phyloP scores from a whole-genome alignment of 257 asterid species.

The Solanum peruvianum region DNA sequence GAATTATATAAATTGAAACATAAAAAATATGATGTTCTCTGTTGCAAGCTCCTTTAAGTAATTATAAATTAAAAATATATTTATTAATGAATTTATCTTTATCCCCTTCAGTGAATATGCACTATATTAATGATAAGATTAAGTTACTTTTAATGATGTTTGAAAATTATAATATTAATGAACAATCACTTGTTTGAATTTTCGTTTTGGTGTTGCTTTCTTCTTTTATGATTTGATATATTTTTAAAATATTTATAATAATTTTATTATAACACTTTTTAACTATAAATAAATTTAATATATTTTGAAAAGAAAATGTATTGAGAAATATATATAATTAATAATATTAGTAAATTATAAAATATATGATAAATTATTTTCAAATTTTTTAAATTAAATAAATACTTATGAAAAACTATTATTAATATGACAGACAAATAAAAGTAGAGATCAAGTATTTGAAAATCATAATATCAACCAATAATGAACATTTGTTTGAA shows the following conservation, averaged over 20 bases:
- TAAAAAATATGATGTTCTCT: background rate
- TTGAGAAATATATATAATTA: too few relatives aligned
- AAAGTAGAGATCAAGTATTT: background rate
- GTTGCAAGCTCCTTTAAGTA: background rate
- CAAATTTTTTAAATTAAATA: too few relatives aligned
- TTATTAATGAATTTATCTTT: background rate
- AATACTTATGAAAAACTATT: too few relatives aligned
- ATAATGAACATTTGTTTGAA: background rate
- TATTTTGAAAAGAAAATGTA: too few relatives aligned
- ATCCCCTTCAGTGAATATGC: background rate
- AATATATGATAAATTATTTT: too few relatives aligned
- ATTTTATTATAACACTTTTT: too few relatives aligned
- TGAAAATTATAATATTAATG: background rate
- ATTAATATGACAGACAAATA: background rate
- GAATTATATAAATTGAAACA: too few relatives aligned
- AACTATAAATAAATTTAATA: too few relatives aligned
- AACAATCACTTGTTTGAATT: background rate
- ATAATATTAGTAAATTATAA: too few relatives aligned
- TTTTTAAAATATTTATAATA: too few relatives aligned
- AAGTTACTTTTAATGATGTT: background rate
- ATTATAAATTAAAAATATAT: too few relatives aligned
- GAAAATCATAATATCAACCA: background rate
- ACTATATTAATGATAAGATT: too few relatives aligned
- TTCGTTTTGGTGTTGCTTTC: background rate
- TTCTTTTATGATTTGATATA: background rate